These are phyloP conservation scores for Emericellopsis cladophorae DNA, from an alignment of 2,329 filamentous ascomycete genomes.

Conservation along the genomic window DNA sequence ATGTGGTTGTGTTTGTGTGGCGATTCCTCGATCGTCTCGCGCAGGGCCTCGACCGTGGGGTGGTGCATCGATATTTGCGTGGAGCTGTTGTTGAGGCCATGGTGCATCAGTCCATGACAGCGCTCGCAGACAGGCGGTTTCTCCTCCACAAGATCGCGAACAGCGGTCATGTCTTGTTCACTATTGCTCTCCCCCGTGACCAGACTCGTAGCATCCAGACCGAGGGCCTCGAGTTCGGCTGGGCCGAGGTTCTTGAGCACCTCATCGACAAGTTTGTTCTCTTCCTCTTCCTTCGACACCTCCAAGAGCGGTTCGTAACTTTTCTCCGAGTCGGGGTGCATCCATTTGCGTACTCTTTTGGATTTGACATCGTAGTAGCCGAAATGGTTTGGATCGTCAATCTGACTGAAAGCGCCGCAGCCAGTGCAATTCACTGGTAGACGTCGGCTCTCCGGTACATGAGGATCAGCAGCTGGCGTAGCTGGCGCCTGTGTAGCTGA, in stretches of 20 bases:
- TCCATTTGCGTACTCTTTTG: conserved; percentile 36
- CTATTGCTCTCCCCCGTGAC: not conserved
- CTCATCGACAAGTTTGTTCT: conserved; percentile 29
- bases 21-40: conserved; percentile 76
- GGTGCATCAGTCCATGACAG: conserved; percentile 72
- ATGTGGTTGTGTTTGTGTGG: conserved; percentile 87
- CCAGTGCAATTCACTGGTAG: conserved; percentile 49
- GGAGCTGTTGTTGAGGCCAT: conserved; percentile 43
- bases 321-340: conserved; percentile 10
- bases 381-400: conserved; percentile 31
- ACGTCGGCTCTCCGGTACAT: conserved; percentile 6
- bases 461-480: no score
- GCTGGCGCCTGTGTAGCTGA: no score
- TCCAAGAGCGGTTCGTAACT: conserved; percentile 1
- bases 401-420: conserved; percentile 54
- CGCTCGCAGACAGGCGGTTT: conserved; percentile 64
- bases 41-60: conserved; percentile 68
- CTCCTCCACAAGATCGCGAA: not conserved
- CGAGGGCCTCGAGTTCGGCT: conserved; percentile 28
- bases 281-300: conserved; percentile 16
- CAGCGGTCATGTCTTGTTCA: not conserved
- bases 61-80: conserved; percentile 54
- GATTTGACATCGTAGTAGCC: conserved; percentile 43
- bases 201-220: conserved; percentile 28
- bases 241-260: conserved; percentile 28